A percentile compares a stretch with the other conserved stretches of the same genome.
These are phyloP conservation scores for Ustilago loliicola DNA, from an alignment of 1,284 basidiomycete species.

Conservation along the genomic window DNA sequence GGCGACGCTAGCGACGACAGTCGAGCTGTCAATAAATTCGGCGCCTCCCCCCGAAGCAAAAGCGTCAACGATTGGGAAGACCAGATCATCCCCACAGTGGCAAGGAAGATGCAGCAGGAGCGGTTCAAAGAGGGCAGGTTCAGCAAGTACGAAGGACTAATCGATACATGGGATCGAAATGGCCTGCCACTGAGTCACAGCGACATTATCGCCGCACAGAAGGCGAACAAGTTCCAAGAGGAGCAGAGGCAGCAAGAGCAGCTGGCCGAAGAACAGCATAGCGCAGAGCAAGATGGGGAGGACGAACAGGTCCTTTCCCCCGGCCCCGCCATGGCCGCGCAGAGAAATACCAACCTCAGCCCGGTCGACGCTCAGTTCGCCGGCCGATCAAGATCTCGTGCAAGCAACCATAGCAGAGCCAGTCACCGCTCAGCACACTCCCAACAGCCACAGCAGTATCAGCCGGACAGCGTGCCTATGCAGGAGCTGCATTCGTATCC, in stretches of 20 bases:
- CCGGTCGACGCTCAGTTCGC: slow-evolving; percentile 11
- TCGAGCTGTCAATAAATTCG: slow-evolving; percentile 9
- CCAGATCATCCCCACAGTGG: slow-evolving; percentile 58
- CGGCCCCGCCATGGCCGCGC: slow-evolving; percentile 5
- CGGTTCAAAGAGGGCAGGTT: slow-evolving; percentile 44
- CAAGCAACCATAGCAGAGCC: slow-evolving; percentile 16
- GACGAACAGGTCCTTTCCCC: slow-evolving; percentile 18
- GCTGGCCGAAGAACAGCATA: slow-evolving; percentile 9
- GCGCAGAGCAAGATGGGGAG: slow-evolving; percentile 1
- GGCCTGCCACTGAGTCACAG: slow-evolving; percentile 56
- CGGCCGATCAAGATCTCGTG: slow-evolving; percentile 18
- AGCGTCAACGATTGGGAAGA: slow-evolving; percentile 61
- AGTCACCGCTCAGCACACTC: slow-evolving; percentile 16
- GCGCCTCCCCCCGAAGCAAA: slow-evolving; percentile 33
- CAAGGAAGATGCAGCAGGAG: slow-evolving; percentile 57
- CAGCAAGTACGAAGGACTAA: slow-evolving; percentile 54
- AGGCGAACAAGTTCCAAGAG: slow-evolving; percentile 23
- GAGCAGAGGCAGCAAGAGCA: slow-evolving; percentile 17
- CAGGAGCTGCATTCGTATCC: background rate
- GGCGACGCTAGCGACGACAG: slow-evolving; percentile 1
- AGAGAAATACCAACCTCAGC: slow-evolving; percentile 17
- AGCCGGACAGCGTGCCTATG: slow-evolving; percentile 3
- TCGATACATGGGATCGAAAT: slow-evolving; percentile 63
- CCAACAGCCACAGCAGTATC: slow-evolving; percentile 4
- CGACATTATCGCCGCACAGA: slow-evolving; percentile 29